Conservation (phyloP, 1,284 basidiomycete genomes). For the Volvariella surrecta region DNA sequence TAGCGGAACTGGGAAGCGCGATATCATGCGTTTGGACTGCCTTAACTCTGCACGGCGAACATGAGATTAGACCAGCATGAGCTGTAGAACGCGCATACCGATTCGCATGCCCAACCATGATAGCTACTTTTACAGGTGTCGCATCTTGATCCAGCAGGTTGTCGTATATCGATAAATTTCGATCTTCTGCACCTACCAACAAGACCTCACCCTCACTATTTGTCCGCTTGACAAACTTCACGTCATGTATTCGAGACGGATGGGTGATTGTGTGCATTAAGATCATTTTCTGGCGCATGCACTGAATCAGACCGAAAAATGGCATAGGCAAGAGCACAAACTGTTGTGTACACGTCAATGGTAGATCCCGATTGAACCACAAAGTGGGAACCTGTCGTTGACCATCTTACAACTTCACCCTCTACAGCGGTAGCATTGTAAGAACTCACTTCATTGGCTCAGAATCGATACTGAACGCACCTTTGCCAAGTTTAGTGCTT, state of each 20-base stretch:
- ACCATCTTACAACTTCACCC: conserved; percentile 85
- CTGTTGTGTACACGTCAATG: conserved; percentile 78
- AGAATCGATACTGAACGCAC: conserved; percentile 29
- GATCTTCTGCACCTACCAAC: conserved; percentile 81
- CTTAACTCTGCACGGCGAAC: conserved; percentile 46
- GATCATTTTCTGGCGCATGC: conserved; percentile 50
- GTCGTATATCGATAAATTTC: conserved; percentile 69
- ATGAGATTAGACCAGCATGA: background rate
- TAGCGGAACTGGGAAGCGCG: conserved; percentile 27
- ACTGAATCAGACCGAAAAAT: conserved; percentile 3
- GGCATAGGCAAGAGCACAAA: conserved; percentile 26
- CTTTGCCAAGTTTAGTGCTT: conserved; percentile 81
- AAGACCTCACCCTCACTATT: conserved; percentile 56
- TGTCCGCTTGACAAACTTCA: conserved; percentile 58
- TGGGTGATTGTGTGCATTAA: conserved; percentile 66
- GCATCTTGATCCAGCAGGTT: conserved; percentile 32
- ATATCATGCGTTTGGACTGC: conserved; percentile 56
- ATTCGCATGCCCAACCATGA: conserved; percentile 66
- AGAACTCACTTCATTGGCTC: background rate
- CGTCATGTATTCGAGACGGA: conserved; percentile 72
- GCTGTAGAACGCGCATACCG: conserved; percentile 44
- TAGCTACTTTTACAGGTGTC: conserved; percentile 45
- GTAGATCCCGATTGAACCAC: conserved; percentile 69
- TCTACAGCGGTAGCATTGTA: conserved; percentile 36
- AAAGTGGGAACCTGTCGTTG: conserved; percentile 66